phyloP scores from a whole-genome alignment of 2,329 filamentous ascomycete genomes.

The Dactylellina parvicollis region DNA sequence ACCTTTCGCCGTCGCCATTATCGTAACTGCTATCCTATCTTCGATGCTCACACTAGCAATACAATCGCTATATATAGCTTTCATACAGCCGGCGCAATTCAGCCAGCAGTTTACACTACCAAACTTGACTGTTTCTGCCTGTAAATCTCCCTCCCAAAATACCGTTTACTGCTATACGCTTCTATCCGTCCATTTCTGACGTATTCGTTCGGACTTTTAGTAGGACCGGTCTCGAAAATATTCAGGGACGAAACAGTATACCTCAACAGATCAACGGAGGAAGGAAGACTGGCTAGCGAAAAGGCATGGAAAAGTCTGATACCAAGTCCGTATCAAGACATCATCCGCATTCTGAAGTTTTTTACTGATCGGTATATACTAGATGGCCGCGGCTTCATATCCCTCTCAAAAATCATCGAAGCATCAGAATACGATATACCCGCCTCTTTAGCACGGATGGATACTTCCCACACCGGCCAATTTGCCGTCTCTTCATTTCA shows the following conservation, averaged over 20 bases:
- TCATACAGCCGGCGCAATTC: slow-evolving; percentile 1
- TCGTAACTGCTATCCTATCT: slow-evolving; percentile 28
- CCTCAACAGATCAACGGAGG: slow-evolving; percentile 36
- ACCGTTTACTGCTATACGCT: too few species aligned
- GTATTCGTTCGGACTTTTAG: slow-evolving; percentile 13
- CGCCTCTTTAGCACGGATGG: slow-evolving; percentile 5
- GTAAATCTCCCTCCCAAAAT: slow-evolving; percentile 6
- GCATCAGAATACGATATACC: slow-evolving; percentile 24
- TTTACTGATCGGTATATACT: background rate
- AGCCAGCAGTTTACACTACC: slow-evolving; percentile 17
- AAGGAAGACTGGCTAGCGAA: slow-evolving; percentile 28
- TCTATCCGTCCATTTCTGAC: background rate
- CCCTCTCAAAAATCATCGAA: slow-evolving; percentile 31
- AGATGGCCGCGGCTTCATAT: slow-evolving; percentile 50
- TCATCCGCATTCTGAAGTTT: background rate
- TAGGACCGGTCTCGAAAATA: slow-evolving; percentile 27
- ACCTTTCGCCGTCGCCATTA: slow-evolving; percentile 19
- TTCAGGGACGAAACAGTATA: slow-evolving; percentile 39
- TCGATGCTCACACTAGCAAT: slow-evolving; percentile 31
- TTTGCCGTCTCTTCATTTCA: slow-evolving; percentile 60
- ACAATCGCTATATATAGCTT: slow-evolving; percentile 21
- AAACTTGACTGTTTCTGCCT: slow-evolving; percentile 16
- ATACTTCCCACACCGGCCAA: slow-evolving; percentile 27
- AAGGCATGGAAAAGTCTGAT: slow-evolving; percentile 42
- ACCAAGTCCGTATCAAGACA: slow-evolving; percentile 20